phyloP scores from a whole-genome alignment of 2,329 filamentous ascomycete genomes.

The Colletotrichum scovillei region DNA sequence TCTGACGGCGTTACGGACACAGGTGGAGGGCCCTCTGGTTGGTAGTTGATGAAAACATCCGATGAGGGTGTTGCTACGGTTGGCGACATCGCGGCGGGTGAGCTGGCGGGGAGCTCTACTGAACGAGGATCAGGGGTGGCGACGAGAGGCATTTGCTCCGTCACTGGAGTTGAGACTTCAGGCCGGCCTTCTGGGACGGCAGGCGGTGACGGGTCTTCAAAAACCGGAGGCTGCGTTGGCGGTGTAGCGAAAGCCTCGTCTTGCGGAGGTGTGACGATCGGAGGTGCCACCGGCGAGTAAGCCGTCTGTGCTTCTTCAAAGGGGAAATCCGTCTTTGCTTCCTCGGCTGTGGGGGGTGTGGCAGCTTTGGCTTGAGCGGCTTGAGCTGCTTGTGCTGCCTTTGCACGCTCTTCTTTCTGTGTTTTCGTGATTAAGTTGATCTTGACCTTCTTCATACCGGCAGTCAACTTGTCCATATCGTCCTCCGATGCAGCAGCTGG shows the following conservation, averaged over 20 bases:
- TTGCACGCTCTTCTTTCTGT: slow-evolving; percentile 65
- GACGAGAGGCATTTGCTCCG: neutral
- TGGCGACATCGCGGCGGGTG: slow-evolving; percentile 42
- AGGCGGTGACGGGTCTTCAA: slow-evolving; percentile 1
- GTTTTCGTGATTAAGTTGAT: slow-evolving; percentile 70
- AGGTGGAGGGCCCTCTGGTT: slow-evolving; percentile 64
- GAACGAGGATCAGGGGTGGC: slow-evolving; percentile 39
- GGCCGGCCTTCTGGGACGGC: neutral
- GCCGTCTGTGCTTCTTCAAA: neutral
- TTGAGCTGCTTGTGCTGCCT: slow-evolving; percentile 40
- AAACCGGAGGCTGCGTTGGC: neutral
- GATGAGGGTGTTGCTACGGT: slow-evolving; percentile 35
- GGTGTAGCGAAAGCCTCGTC: slow-evolving; percentile 10
- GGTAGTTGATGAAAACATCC: slow-evolving; percentile 64
- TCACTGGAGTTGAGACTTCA: slow-evolving; percentile 23
- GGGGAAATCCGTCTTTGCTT: slow-evolving; percentile 3
- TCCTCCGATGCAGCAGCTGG: slow-evolving; percentile 40
- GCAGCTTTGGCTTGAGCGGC: slow-evolving; percentile 38
- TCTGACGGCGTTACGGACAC: slow-evolving; percentile 50
- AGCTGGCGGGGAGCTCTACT: slow-evolving; percentile 42
- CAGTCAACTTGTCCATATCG: slow-evolving; percentile 66
- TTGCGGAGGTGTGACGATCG: slow-evolving; percentile 19
- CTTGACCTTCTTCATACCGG: slow-evolving; percentile 71
- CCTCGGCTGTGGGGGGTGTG: slow-evolving; percentile 32
- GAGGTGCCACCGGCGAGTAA: slow-evolving; percentile 2